Percentiles rank a stretch among this genome's conserved stretches.
These are phyloP conservation scores for Colletotrichum lindemuthianum DNA, from an alignment of 2,329 filamentous ascomycete genomes.

Conservation along the genomic window DNA sequence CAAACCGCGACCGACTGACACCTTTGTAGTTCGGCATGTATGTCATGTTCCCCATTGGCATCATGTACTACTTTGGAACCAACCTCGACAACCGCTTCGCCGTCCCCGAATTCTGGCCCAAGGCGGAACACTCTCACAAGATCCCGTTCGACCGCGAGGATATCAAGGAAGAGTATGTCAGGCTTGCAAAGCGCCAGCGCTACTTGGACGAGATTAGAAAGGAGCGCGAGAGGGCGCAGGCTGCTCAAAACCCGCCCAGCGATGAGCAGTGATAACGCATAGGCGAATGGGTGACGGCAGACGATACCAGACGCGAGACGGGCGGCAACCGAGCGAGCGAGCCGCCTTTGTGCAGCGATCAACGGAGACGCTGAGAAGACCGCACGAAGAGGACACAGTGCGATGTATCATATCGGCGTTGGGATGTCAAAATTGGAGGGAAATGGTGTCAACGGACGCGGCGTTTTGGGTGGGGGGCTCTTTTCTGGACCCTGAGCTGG, in stretches of 20 bases:
- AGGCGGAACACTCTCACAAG: constrained; percentile 77
- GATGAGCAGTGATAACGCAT: constrained; percentile 37
- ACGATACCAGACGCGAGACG: not conserved
- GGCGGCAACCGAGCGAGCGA: not conserved
- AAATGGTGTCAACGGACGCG: constrained; percentile 20
- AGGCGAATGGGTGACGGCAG: not conserved
- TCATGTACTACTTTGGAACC: constrained; percentile 99
- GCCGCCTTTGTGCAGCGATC: not conserved
- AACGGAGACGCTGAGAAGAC: not conserved
- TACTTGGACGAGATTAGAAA: constrained; percentile 78
- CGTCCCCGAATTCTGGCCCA: constrained; percentile 94
- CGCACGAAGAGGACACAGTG: not conserved
- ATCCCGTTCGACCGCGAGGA: constrained; percentile 83
- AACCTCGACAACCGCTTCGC: constrained; percentile 94
- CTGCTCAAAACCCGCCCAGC: constrained; percentile 41
- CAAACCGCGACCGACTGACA: not conserved
- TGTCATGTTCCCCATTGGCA: constrained; percentile 97
- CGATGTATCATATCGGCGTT: constrained; percentile 34
- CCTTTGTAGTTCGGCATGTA: constrained; percentile 89
- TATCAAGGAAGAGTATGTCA: constrained; percentile 82
- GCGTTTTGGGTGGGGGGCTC: not conserved
- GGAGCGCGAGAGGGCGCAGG: constrained; percentile 48
- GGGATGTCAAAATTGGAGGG: constrained; percentile 32
- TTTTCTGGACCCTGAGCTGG: not conserved
- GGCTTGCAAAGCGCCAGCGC: constrained; percentile 72